Evolutionary conservation across 805 yeast species (phyloP), one percentile per base, ranked within the genome.

Genomic region (Candida odintsovae): DNA sequence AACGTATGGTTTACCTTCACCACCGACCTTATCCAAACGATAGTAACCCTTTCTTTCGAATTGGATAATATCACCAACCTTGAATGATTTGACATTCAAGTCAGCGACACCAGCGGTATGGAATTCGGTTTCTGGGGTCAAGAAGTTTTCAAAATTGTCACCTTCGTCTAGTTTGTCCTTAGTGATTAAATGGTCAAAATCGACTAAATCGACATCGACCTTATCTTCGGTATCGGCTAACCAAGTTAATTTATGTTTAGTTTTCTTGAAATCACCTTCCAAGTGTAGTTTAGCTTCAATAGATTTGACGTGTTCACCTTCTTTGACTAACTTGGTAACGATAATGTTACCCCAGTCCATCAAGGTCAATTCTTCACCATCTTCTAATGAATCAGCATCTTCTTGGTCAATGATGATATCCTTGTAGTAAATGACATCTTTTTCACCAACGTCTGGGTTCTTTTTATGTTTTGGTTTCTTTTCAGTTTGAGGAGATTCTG

Each of bases 281-380:
- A 92, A 77, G 67, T 92, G 85, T 59, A 92, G 74, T 57, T 80
- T 83, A 47, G 89, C 96, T 45, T 79, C 84, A 51, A 92, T 71
- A 4, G 83, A 71, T 41, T 72, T 73, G 46, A 85, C 85, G 39
- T 65, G 66, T 41, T 68, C 77, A 49, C 77, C 85, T 52, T 80
- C 82, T 65, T 78, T 82, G 64, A 69, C 70, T 62, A 90, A 77
- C 65, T 80, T 79, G 54, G 84, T 78, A 54, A 90, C 72, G 55
- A 92, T 85, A 48, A 82, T 86, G 66, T 92, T 92, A 76, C 97
- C 98, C 98, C 98, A 92, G 70, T 92, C 97, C 98, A 92, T 92
- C 61, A 92, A 78, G n/a, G 98, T 92, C 52, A 90, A 75, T 72
- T 92, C 98, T 71, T 92, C 98, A 53, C 85, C 87, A 38, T 81